A percentile compares a stretch with the other conserved stretches of the same genome.
These are phyloP conservation scores for Cyclocybe aegerita DNA, from an alignment of 768 basidiomycete species.

Conservation along the genomic window DNA sequence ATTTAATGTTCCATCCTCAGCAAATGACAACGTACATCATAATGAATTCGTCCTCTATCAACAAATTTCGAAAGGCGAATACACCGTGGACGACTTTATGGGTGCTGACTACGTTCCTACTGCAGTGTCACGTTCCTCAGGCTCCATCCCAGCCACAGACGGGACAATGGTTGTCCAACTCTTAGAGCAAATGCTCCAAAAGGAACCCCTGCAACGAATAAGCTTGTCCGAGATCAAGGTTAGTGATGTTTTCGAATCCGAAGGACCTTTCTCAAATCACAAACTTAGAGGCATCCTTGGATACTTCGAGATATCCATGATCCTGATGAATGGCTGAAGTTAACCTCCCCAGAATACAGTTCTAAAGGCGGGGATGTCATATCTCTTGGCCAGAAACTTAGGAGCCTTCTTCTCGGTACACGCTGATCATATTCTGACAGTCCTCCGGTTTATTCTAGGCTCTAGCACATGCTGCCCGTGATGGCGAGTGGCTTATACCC, in stretches of 20 bases:
- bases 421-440: conserved; percentile 2
- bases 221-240: conserved; percentile 35
- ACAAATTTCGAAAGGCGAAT: conserved; percentile 41
- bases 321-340: conserved; percentile 34
- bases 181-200: conserved; percentile 40
- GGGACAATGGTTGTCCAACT: conserved; percentile 31
- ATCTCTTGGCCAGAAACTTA: conserved; percentile 26
- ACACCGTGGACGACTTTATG: conserved; percentile 36
- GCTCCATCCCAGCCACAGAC: conserved; percentile 20
- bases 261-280: neutral
- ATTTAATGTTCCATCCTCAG: conserved; percentile 33
- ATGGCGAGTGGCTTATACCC: too few species aligned
- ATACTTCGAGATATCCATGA: conserved; percentile 32
- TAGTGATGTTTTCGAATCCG: neutral
- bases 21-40: conserved; percentile 33
- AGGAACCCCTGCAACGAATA: conserved; percentile 33
- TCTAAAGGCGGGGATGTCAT: conserved; percentile 19
- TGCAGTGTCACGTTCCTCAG: conserved; percentile 32
- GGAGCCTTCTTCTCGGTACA: conserved; percentile 19
- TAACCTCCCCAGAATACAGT: conserved; percentile 24
- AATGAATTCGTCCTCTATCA: conserved; percentile 39
- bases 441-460: too few species aligned
- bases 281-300: conserved; percentile 35
- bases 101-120: conserved; percentile 33
- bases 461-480: too few species aligned